Evolutionary conservation across 148 eudicot species (phyloP), one percentile per base, ranked within the genome.

Genomic region (Spergularia marina): DNA sequence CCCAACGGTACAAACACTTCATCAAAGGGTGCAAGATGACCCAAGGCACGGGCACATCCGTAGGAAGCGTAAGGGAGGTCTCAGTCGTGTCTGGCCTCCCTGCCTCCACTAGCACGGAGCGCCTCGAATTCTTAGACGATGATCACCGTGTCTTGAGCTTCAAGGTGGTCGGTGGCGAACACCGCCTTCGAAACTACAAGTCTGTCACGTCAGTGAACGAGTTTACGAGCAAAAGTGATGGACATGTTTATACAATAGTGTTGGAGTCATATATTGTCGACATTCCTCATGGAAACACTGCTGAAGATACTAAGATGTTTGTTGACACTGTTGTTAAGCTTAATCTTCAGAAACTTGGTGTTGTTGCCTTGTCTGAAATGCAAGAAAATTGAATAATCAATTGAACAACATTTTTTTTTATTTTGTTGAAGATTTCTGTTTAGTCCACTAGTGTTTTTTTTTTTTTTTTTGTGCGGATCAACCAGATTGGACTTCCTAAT

Each of bases 221-320:
- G 86, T 86, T 92, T 10, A 40, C 23, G 0, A 67, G 62, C 16
- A 5, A 34, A 0, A 16, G 15, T 15, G 58, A 49, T 5, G 75
- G 84, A 7, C 74, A 53, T 68, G 80, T 79, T 20, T 87, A 90
- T 41, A 89, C 96, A 0, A 57, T 92, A 4, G 93, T 92, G 18
- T 53, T 92, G 78, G 98, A 92, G 70, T 84, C 89, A 0, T 92
- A 92, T 70, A 76, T 89, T 14, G 98, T 92, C 10, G 98, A 92
- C 65, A 90, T 92, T 62, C 98, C 98, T 18, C 85, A 85, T 18
- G 98, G 98, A 52, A 92, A 92, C 13, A 86, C 91, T 0, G 91
- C 83, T 11, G 88, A 84, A 64, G 98, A 92, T 66, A 92, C 98
- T 0, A 92, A 90, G 83, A 92, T 92, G 98, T 92, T 92, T 77